Evolutionary conservation across 2,329 filamentous ascomycete species (phyloP), one percentile per base, ranked within the genome.

Genomic region (Chrysoporthe puriensis): DNA sequence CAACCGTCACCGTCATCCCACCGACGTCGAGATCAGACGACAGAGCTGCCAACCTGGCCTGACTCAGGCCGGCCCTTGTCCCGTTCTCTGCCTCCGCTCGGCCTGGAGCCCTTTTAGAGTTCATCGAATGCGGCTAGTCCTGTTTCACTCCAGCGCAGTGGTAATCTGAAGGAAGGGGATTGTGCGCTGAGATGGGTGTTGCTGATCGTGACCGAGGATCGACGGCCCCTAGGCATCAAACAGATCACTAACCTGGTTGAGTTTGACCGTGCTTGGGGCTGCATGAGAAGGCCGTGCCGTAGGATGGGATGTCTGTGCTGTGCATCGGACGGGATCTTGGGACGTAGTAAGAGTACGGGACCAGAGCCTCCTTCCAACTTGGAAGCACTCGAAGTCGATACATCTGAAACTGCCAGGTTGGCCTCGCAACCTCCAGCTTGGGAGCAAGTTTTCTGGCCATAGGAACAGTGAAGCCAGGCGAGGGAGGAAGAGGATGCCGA

Each of bases 91-190:
- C 44, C 57, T 42, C n/a, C 34, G 26, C 48, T 50, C 62, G 48
- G 62, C 46, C 36, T 57, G 46, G n/a, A 34, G 14, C 32, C 21
- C 48, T 13, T 48, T 67, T 61, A 64, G 64, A 54, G 62, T 65
- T 68, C 57, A n/a, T 62, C 21, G n/a, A 48, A 34, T 65, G 62
- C 57, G 56, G 61, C 36, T 44, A 62, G 18, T 43, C 26, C 32
- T 34, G 48, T 54, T 40, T 63, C 32, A 63, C 46, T 44, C 46
- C 42, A 26, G 13, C 26, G 52, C 4, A 34, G 54, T 40, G 40
- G 54, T 40, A 6, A n/a, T 13, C 34, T 6, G 54, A n/a, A 16
- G 26, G 26, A 56, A n/a, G 34, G 52, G 18, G n/a, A 60, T n/a
- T 26, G 36, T 60, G 40, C n/a, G 32, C 34, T 42, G n/a, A 16